phyloP scores from a whole-genome alignment of 2,329 filamentous ascomycete species.

The Ilyonectria robusta region DNA sequence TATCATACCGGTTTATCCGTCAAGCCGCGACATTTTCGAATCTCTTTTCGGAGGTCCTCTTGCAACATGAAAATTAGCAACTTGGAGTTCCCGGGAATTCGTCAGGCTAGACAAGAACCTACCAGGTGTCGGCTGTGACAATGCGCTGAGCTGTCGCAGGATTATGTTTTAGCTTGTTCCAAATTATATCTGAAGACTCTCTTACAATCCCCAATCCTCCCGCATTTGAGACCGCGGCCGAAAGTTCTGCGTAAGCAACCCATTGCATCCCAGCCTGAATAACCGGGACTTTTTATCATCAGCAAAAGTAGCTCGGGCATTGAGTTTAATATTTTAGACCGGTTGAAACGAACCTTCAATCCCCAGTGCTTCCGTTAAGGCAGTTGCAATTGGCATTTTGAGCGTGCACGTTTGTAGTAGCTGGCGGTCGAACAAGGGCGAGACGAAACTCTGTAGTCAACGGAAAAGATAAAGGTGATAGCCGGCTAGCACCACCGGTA shows the following conservation, averaged over 20 bases:
- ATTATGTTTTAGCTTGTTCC: not conserved
- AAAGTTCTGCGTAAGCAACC: constrained; percentile 83
- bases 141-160: constrained; percentile 73
- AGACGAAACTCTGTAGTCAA: not conserved
- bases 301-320: not conserved
- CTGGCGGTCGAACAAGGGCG: not conserved
- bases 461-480: not conserved
- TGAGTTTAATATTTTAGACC: not conserved
- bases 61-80: not conserved
- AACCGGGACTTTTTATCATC: constrained; percentile 68
- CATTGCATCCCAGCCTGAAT: constrained; percentile 90
- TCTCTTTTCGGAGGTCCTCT: constrained; percentile 92
- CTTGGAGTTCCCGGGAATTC: not conserved
- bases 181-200: not conserved
- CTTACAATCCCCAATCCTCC: constrained; percentile 78
- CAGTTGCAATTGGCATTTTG: not conserved
- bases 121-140: constrained; percentile 87
- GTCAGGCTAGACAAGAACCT: not conserved
- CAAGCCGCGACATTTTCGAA: constrained; percentile 84
- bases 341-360: not conserved
- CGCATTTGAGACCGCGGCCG: constrained; percentile 80
- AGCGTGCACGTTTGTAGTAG: not conserved
- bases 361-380: not conserved
- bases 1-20: constrained; percentile 72
- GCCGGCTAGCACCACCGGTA: not conserved